Conservation (phyloP, 2,329 filamentous ascomycete species). For the Pseudogymnoascus sp. region DNA sequence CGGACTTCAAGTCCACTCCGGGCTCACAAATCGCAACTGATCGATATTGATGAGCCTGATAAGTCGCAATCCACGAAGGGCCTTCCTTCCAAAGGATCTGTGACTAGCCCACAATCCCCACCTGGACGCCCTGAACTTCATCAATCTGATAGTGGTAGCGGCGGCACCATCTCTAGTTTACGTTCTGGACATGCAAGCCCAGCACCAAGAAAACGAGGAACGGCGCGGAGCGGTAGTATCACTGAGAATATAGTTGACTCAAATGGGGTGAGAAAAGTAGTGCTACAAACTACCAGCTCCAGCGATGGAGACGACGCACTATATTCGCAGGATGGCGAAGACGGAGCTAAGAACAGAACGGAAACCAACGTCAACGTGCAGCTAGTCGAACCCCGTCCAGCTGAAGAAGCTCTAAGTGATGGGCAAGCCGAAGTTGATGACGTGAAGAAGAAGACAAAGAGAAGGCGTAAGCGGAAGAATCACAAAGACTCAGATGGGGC, state of each 20-base stretch:
- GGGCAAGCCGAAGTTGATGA: neutral
- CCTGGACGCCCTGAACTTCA: neutral
- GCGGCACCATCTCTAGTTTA: conserved; percentile 20
- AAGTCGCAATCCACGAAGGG: neutral
- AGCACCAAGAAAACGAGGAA: conserved; percentile 35
- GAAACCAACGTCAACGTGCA: neutral
- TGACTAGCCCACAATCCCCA: neutral
- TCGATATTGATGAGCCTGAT: neutral
- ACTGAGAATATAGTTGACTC: conserved; percentile 71
- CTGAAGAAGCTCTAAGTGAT: neutral
- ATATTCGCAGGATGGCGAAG: neutral
- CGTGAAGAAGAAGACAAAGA: conserved; percentile 4
- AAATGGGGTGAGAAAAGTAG: conserved; percentile 65
- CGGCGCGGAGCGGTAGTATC: conserved; percentile 65
- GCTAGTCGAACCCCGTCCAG: neutral
- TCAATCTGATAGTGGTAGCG: conserved; percentile 18
- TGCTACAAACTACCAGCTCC: conserved; percentile 57
- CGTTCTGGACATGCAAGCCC: conserved; percentile 24
- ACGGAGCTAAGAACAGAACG: neutral
- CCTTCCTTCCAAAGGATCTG: neutral
- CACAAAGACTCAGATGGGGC: neutral
- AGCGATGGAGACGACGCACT: conserved; percentile 15
- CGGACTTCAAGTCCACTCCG: neutral
- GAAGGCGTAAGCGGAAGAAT: conserved; percentile 6
- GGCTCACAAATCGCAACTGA: neutral